Conservation (phyloP, 345 rosid species). For the Eucalyptus globulus region DNA sequence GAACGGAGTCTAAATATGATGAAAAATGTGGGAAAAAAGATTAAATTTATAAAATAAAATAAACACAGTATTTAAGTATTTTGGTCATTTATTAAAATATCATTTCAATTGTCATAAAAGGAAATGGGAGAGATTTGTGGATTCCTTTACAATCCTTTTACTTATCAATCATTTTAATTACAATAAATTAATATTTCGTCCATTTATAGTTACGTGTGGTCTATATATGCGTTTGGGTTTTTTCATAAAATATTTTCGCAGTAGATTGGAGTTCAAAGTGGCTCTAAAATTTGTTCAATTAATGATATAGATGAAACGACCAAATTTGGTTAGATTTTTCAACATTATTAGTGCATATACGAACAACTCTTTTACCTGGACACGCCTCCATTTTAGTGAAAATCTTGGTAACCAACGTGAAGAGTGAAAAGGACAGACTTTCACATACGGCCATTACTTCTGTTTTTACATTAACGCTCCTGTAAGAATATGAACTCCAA, state of each 20-base stretch:
- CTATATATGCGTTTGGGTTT: too few relatives aligned
- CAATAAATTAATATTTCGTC: neutral
- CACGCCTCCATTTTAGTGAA: neutral
- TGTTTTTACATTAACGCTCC: neutral
- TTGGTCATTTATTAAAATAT: neutral
- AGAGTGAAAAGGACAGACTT: neutral
- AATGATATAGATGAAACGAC: neutral
- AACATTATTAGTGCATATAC: neutral
- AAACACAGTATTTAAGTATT: neutral
- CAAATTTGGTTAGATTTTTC: neutral
- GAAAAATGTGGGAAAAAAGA: neutral
- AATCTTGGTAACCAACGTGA: neutral
- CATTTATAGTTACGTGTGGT: neutral
- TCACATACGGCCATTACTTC: neutral
- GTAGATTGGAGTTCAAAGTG: neutral
- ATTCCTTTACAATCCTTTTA: neutral
- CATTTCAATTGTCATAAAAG: neutral
- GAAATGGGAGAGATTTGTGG: neutral
- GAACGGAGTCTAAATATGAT: too few relatives aligned
- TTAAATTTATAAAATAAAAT: too few relatives aligned
- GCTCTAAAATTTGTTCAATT: too few relatives aligned
- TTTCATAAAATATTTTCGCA: neutral
- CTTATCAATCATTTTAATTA: neutral
- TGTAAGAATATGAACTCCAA: neutral
- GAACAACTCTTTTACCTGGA: neutral